These are phyloP conservation scores for Saccharomycopsis capsularis DNA, from an alignment of 805 yeast species.

Conservation along the genomic window DNA sequence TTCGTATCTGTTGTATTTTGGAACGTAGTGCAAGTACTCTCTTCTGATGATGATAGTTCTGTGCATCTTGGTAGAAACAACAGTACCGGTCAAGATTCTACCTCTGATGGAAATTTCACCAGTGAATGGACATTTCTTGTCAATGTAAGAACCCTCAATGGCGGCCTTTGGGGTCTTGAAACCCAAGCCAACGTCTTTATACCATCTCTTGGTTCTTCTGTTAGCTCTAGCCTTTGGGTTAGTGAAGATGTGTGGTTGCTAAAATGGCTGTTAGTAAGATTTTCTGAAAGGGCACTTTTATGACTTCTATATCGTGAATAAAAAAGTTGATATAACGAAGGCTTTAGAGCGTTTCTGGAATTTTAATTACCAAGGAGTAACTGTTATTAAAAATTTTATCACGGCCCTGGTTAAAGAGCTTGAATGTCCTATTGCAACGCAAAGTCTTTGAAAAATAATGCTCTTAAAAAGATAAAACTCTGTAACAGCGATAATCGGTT, in stretches of 20 bases:
- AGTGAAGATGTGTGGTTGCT: slow-evolving; percentile 99
- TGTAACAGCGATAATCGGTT: too few species aligned
- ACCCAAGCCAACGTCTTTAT: slow-evolving; percentile 99
- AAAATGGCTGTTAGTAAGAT: slow-evolving; percentile 23
- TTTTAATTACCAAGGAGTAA: too few species aligned
- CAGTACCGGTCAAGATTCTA: slow-evolving; percentile 98
- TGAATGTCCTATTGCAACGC: too few species aligned
- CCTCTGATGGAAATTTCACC: slow-evolving; percentile 99
- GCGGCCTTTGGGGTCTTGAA: slow-evolving; percentile 99
- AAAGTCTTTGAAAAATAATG: too few species aligned
- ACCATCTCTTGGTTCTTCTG: slow-evolving; percentile 99
- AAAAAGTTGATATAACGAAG: too few species aligned
- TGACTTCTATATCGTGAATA: too few species aligned
- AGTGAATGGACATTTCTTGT: slow-evolving; percentile 99
- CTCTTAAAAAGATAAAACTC: too few species aligned
- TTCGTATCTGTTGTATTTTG: slow-evolving; percentile 99
- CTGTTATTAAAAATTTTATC: too few species aligned
- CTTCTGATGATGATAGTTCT: slow-evolving; percentile 99
- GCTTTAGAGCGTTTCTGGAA: too few species aligned
- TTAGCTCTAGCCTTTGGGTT: slow-evolving; percentile 99
- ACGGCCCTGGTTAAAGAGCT: too few species aligned
- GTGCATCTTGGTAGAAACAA: slow-evolving; percentile 99
- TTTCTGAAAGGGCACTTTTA: too few species aligned
- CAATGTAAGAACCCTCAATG: slow-evolving; percentile 97
- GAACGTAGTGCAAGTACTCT: slow-evolving; percentile 99